Conservation (phyloP, 441 rosid species). For the Metrosideros polymorpha region DNA sequence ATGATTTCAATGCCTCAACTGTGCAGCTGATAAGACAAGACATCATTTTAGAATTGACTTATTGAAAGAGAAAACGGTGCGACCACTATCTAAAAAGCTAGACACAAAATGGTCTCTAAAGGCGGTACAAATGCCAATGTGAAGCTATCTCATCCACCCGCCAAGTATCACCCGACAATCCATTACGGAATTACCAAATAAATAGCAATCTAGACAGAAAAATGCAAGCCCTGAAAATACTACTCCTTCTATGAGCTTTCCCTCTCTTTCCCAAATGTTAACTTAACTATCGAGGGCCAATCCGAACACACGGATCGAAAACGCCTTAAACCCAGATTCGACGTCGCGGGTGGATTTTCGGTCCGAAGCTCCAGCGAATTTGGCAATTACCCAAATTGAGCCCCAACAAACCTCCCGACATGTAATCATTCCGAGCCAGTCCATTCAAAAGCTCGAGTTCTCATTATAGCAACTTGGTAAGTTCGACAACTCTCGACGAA, state of each 20-base stretch:
- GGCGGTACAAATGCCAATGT: background rate
- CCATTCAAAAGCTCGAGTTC: background rate
- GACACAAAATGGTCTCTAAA: background rate
- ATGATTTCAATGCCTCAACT: background rate
- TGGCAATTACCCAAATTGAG: background rate
- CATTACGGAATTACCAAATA: background rate
- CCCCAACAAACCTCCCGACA: background rate
- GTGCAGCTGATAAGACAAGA: background rate
- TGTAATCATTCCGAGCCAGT: background rate
- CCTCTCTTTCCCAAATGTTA: background rate
- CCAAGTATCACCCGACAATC: background rate
- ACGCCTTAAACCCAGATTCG: background rate
- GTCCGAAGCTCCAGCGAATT: background rate
- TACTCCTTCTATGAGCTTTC: background rate
- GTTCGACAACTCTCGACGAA: background rate
- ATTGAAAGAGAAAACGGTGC: background rate
- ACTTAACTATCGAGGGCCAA: background rate
- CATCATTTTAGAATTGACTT: background rate
- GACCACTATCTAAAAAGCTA: background rate
- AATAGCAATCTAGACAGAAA: background rate
- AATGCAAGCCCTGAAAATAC: background rate
- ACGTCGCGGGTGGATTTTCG: background rate
- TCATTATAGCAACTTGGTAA: background rate
- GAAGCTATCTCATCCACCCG: fast-evolving
- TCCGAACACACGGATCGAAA: background rate